These are phyloP conservation scores for Eucalyptus regnans DNA, from an alignment of 345 rosid species.

Conservation along the genomic window DNA sequence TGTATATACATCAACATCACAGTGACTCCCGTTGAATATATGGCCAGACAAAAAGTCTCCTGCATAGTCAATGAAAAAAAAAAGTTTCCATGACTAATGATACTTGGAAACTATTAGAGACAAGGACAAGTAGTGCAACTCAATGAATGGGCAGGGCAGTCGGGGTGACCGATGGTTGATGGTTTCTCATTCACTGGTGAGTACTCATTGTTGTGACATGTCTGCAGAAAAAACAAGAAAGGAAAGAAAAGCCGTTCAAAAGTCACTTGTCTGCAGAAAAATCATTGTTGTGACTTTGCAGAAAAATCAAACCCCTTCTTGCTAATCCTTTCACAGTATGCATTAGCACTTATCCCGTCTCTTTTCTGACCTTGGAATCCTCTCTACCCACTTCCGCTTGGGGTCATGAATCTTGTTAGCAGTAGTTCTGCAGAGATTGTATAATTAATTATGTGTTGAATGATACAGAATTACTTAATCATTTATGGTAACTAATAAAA, in stretches of 20 bases:
- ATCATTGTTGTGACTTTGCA: neutral
- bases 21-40: neutral
- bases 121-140: neutral
- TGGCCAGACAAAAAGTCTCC: neutral
- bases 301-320: neutral
- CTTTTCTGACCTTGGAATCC: neutral
- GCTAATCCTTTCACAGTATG: neutral
- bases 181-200: neutral
- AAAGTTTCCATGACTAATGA: neutral
- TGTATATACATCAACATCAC: neutral
- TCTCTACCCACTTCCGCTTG: neutral
- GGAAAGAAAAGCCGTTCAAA: neutral
- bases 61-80: neutral
- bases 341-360: neutral
- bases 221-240: neutral
- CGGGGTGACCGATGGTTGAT: neutral
- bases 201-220: neutral
- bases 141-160: neutral
- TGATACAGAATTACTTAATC: neutral
- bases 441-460: too few species aligned
- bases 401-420: neutral
- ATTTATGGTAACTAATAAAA: neutral
- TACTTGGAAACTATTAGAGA: neutral
- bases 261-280: neutral
- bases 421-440: too few species aligned